These are phyloP conservation scores for Coniella vitis DNA, from an alignment of 2,329 filamentous ascomycete genomes.

Conservation along the genomic window DNA sequence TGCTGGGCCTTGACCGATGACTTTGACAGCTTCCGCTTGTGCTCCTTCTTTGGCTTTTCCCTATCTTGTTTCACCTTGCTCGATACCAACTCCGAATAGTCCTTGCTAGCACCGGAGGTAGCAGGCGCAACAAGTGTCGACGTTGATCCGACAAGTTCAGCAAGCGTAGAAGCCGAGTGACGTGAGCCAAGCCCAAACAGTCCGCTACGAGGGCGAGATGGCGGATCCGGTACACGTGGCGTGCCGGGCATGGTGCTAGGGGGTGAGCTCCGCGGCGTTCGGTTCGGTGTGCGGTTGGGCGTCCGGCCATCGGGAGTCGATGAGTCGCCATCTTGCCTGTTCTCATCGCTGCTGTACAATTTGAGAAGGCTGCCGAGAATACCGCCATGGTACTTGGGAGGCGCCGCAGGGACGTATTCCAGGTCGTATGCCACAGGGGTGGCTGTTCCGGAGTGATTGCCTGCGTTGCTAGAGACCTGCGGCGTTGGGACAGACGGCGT, in stretches of 20 bases:
- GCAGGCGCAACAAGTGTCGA: conserved; percentile 44
- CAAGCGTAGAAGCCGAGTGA: conserved; percentile 40
- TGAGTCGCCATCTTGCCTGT: conserved; percentile 29
- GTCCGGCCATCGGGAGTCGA: conserved; percentile 36
- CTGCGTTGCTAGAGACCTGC: not conserved
- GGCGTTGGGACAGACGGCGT: not conserved
- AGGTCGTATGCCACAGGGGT: conserved; percentile 51
- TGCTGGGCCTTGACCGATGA: conserved; percentile 24
- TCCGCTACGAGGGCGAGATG: conserved; percentile 23
- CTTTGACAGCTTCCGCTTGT: conserved; percentile 16
- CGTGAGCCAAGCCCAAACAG: conserved; percentile 36
- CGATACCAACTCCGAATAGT: conserved; percentile 34
- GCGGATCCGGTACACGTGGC: conserved; percentile 26
- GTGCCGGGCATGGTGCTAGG: conserved; percentile 30
- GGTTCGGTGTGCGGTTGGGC: conserved; percentile 34
- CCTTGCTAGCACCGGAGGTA: conserved; percentile 26
- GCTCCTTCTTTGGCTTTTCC: conserved; percentile 18
- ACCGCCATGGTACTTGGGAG: conserved; percentile 63
- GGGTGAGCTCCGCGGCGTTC: conserved; percentile 35
- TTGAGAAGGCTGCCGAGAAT: conserved; percentile 67
- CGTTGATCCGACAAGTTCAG: conserved; percentile 48
- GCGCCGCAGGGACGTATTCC: conserved; percentile 55
- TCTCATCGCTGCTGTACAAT: conserved; percentile 51
- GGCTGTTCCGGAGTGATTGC: conserved; percentile 21
- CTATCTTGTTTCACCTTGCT: conserved; percentile 36